phyloP scores from a whole-genome alignment of 139 green algal species.

The Volvox africanus region DNA sequence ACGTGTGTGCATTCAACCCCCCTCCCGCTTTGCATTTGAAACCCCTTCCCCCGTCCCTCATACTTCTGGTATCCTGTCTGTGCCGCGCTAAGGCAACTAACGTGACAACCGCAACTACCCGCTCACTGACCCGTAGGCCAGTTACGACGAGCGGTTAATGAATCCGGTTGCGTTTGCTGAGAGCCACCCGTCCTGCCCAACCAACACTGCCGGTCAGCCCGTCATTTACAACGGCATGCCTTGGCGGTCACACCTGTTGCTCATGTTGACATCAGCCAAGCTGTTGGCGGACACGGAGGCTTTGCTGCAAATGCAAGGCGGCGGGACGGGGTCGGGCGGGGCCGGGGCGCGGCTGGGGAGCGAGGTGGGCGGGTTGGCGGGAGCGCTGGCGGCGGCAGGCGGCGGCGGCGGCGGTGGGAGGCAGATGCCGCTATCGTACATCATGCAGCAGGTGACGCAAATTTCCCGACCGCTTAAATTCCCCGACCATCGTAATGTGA shows the following conservation, averaged over 20 bases:
- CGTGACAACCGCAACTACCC: neutral
- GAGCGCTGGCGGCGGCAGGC: neutral
- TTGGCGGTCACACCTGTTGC: constrained; percentile 66
- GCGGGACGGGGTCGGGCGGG: neutral
- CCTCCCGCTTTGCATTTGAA: too few species aligned
- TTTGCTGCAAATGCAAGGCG: constrained; percentile 54
- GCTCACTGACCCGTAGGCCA: constrained; percentile 49
- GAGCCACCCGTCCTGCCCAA: constrained; percentile 54
- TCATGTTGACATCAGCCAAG: constrained; percentile 70
- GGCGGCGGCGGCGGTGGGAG: neutral
- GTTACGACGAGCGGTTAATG: constrained; percentile 68
- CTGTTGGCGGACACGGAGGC: constrained; percentile 72
- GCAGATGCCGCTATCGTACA: constrained; percentile 22
- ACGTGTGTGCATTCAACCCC: too few species aligned
- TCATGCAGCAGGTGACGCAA: constrained; percentile 60
- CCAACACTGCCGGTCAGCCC: constrained; percentile 47
- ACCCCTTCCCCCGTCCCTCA: neutral
- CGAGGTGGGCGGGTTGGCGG: neutral
- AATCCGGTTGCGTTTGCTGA: constrained; percentile 72
- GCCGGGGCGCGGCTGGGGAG: neutral
- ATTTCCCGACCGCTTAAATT: constrained; percentile 62
- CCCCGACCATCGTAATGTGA: constrained; percentile 62
- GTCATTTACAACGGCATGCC: constrained; percentile 62
- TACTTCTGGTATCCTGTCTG: neutral
- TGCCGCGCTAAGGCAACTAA: too few species aligned